Base-by-base conservation (phyloP, 768 basidiomycete genomes). In the Xerocomus spinulosus region DNA sequence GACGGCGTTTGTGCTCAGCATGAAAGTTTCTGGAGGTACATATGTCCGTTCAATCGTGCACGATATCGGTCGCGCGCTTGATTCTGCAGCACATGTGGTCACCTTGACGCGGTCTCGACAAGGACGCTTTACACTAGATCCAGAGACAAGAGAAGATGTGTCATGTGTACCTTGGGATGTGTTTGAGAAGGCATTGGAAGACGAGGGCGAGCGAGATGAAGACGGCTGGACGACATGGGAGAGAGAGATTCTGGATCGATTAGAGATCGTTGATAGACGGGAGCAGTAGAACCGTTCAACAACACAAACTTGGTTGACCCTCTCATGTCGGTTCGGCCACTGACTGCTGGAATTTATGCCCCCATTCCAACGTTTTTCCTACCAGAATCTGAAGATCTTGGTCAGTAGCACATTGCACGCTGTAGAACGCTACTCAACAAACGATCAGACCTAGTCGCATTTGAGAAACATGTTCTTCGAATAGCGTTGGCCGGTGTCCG, bases 41-140 rank as follows among this genome's bases (percentile, higher is more conserved):
- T 99, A 99, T 60, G 94, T 99, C 45, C 85, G 96, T 42, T 93
- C 88, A 1, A 86, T 99, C 55, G 86, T 94, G 35, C 92, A 98
- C 64, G 96, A 99, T 64, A 75, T 99, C 8, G 92, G 87, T 14
- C 82, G 81, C 52, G 79, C 83, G 2, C 63, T 99, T 17, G 90
- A 84, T 2, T 90, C 87, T 21, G 90, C 90, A 5, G 96, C 92
- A 0, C 92, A 96, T 64, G 93, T 99, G 33, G 93, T 95, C 36
- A 90, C 85, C 8, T 76, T 98, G 50, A 87, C 82, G 13, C 81
- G 96, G 29, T 83, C 85, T n/a, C 78, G 89, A 32, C 96, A 98
- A 74, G 91, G 92, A 4, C 78, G 79, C 25, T 97, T 92, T 58
- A 71, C 75, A 5, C 66, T 85, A 13, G 72, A 71, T 39, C 66